These are phyloP conservation scores for Tulasnella calospora DNA, from an alignment of 768 basidiomycete genomes.

Conservation along the genomic window DNA sequence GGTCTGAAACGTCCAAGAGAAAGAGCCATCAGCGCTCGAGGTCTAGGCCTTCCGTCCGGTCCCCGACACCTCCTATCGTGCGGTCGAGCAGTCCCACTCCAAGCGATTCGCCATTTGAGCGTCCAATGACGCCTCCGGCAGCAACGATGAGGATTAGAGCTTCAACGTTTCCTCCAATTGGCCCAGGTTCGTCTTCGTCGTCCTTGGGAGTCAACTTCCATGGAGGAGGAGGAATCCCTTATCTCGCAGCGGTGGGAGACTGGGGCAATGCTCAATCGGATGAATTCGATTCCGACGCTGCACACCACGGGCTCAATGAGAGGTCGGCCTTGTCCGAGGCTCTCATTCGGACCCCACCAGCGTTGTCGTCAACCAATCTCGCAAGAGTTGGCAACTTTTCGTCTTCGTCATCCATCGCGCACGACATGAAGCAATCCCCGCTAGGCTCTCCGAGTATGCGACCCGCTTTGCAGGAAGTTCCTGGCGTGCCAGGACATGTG, in stretches of 20 bases:
- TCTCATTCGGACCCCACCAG: background rate
- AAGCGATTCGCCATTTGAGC: background rate
- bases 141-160: background rate
- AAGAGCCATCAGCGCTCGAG: background rate
- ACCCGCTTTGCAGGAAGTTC: background rate
- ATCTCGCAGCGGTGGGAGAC: background rate
- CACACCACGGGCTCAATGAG: background rate
- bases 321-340: slow-evolving; percentile 5
- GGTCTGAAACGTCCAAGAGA: background rate
- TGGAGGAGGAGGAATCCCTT: background rate
- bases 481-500: slow-evolving; percentile 19
- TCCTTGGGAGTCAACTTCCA: background rate
- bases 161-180: background rate
- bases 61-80: slow-evolving; percentile 18
- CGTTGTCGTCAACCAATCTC: slow-evolving; percentile 1
- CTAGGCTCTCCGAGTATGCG: background rate
- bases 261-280: background rate
- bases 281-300: background rate
- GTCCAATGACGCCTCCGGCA: background rate
- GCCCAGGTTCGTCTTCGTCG: background rate
- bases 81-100: background rate
- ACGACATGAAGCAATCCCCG: background rate
- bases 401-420: slow-evolving; percentile 3
- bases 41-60: slow-evolving; percentile 4
- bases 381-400: background rate